Evolutionary conservation across 768 basidiomycete species (phyloP).

Genomic region (Suillus spraguei): DNA sequence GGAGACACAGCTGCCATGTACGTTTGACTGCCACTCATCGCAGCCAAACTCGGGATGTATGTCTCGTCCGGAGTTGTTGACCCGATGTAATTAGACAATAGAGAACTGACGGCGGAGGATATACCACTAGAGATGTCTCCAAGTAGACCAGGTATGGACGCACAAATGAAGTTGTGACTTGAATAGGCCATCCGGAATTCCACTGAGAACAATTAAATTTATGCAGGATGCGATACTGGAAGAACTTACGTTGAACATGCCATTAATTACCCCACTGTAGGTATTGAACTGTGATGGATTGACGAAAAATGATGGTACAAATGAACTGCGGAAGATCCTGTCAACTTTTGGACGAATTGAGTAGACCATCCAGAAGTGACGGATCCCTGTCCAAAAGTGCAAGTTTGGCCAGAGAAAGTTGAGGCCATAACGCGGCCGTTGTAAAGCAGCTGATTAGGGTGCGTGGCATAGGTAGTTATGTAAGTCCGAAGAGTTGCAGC

Average conservation of each 20-base stretch:
- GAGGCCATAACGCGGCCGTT: slow-evolving; percentile 58
- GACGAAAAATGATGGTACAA: slow-evolving; percentile 77
- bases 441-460: slow-evolving; percentile 61
- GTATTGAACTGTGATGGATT: slow-evolving; percentile 50
- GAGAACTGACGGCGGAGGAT: slow-evolving; percentile 27
- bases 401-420: slow-evolving; percentile 71
- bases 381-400: slow-evolving; percentile 62
- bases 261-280: slow-evolving; percentile 53
- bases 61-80: slow-evolving; percentile 53
- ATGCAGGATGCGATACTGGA: slow-evolving; percentile 3
- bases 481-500: slow-evolving; percentile 53
- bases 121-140: slow-evolving; percentile 19
- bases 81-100: slow-evolving; percentile 42
- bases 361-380: slow-evolving; percentile 56
- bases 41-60: slow-evolving; percentile 49
- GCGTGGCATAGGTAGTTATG: slow-evolving; percentile 52
- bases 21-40: slow-evolving; percentile 28
- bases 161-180: slow-evolving; percentile 44
- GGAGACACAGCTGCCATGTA: slow-evolving; percentile 65
- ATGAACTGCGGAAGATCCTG: slow-evolving; percentile 47
- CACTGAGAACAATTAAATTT: slow-evolving; percentile 47
- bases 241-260: slow-evolving; percentile 57
- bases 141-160: slow-evolving; percentile 15
- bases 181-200: slow-evolving; percentile 80
- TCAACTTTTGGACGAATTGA: slow-evolving; percentile 51